Conservation (phyloP, 225 moss, liverwort and hornwort genomes). For the Physcomitrium patens region DNA sequence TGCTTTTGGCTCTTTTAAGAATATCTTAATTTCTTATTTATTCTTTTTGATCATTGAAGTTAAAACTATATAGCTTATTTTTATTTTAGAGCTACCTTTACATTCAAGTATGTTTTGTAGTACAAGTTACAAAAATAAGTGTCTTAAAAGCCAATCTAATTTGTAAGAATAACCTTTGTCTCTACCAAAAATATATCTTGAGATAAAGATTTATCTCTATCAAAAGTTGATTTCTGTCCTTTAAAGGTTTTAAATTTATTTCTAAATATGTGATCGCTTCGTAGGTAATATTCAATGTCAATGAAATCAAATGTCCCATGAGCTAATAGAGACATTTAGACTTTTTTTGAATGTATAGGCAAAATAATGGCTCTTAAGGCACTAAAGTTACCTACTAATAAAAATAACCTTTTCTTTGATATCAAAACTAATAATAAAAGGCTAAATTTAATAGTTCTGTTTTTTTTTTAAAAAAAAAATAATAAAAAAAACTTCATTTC, state of each 20-base stretch:
- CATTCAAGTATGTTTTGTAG: slow-evolving; percentile 48
- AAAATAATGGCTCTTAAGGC: slow-evolving; percentile 81
- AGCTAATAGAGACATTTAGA: no score
- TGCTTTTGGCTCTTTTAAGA: slow-evolving; percentile 67
- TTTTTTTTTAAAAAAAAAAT: no score
- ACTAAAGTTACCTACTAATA: slow-evolving; percentile 66
- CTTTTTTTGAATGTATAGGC: slow-evolving; percentile 43
- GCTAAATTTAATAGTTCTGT: no score
- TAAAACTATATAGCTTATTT: slow-evolving; percentile 72
- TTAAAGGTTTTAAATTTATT: neutral
- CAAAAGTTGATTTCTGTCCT: neutral
- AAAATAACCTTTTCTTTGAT: slow-evolving; percentile 71
- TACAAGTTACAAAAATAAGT: slow-evolving; percentile 72
- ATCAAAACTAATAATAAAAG: slow-evolving; percentile 80
- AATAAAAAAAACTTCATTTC: no score
- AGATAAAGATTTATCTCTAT: neutral
- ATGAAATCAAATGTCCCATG: neutral
- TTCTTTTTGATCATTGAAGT: slow-evolving; percentile 78
- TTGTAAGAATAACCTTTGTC: neutral
- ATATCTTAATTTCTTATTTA: slow-evolving; percentile 69
- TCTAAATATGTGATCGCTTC: slow-evolving; percentile 2
- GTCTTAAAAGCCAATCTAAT: neutral
- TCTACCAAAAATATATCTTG: neutral
- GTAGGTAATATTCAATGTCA: neutral
- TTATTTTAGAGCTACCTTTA: slow-evolving; percentile 70